Evolutionary conservation across 1,139 yeast genomes (phyloP).

Genomic region (Hansenula sp.): DNA sequence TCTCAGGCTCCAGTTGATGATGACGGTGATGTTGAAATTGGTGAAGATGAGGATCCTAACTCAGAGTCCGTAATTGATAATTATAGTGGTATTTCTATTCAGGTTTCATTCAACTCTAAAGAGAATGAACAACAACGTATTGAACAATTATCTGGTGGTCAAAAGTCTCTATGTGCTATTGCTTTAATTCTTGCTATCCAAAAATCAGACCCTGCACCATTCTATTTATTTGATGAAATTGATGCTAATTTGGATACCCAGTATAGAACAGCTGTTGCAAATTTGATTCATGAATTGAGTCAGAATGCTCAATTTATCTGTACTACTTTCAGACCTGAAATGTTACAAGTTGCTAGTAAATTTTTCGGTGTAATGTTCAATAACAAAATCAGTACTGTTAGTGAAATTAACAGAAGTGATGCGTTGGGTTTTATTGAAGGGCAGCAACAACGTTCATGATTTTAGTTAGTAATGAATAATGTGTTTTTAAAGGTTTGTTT

Average conservation of each 20-base stretch:
- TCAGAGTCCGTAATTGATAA: slow-evolving; percentile 41
- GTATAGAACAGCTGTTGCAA: slow-evolving; percentile 85
- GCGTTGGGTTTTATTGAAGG: slow-evolving; percentile 83
- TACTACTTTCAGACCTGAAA: slow-evolving; percentile 92
- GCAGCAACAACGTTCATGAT: slow-evolving; percentile 26
- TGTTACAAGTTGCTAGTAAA: slow-evolving; percentile 81
- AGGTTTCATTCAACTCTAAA: slow-evolving; percentile 87
- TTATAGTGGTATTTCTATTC: slow-evolving; percentile 78
- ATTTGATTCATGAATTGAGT: slow-evolving; percentile 63
- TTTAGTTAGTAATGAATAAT: neutral
- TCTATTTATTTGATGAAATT: slow-evolving; percentile 90
- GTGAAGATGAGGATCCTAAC: slow-evolving; percentile 19
- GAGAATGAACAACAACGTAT: slow-evolving; percentile 83
- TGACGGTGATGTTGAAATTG: slow-evolving; percentile 23
- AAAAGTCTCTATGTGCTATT: slow-evolving; percentile 90
- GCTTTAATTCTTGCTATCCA: slow-evolving; percentile 92
- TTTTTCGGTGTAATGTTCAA: slow-evolving; percentile 85
- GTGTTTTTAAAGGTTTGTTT: neutral
- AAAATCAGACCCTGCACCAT: slow-evolving; percentile 95
- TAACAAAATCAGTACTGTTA: slow-evolving; percentile 77
- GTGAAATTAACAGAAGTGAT: slow-evolving; percentile 63
- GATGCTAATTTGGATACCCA: slow-evolving; percentile 95
- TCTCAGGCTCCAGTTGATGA: slow-evolving; percentile 14
- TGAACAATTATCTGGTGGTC: slow-evolving; percentile 95
- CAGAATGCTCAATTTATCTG: slow-evolving; percentile 82